phyloP scores from a whole-genome alignment of 305 asterid genomes.

The Rubia balearica region DNA sequence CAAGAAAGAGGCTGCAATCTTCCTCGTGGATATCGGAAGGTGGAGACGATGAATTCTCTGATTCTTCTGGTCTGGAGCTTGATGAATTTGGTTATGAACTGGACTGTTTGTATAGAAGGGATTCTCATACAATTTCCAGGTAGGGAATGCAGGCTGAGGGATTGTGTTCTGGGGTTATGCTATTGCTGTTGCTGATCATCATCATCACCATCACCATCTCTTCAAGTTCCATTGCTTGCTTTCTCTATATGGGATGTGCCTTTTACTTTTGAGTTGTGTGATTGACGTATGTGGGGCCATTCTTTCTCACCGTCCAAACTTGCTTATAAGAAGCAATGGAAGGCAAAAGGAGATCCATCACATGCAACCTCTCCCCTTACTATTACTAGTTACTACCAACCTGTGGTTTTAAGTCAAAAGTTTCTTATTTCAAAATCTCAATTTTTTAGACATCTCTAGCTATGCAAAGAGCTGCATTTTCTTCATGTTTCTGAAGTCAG shows the following conservation, averaged over 20 bases:
- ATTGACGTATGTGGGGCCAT: slow-evolving; percentile 23
- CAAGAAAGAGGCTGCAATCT: slow-evolving; percentile 70
- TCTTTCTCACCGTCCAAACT: slow-evolving; percentile 13
- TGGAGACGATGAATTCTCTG: slow-evolving; percentile 49
- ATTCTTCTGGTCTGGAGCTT: neutral
- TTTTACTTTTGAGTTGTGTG: slow-evolving; percentile 20
- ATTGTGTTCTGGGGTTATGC: slow-evolving; percentile 34
- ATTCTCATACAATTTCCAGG: slow-evolving; percentile 83
- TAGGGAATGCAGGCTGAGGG: slow-evolving; percentile 29
- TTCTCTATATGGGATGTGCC: neutral
- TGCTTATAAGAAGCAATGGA: slow-evolving; percentile 1
- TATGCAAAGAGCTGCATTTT: neutral
- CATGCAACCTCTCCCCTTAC: slow-evolving; percentile 14
- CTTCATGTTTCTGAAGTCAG: neutral
- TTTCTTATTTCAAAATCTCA: neutral
- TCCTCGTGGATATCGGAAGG: slow-evolving; percentile 62
- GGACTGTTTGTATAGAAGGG: slow-evolving; percentile 38
- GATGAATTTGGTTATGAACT: slow-evolving; percentile 10
- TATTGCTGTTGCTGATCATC: slow-evolving; percentile 29
- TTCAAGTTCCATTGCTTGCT: slow-evolving; percentile 44
- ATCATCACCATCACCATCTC: slow-evolving; percentile 48
- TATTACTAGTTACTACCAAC: neutral
- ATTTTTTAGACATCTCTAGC: neutral
- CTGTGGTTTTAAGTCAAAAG: slow-evolving; percentile 5
- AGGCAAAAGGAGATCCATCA: slow-evolving; percentile 4